Evolutionary conservation across 1,284 basidiomycete species (phyloP).

Genomic region (Ceratobasidium sp.): DNA sequence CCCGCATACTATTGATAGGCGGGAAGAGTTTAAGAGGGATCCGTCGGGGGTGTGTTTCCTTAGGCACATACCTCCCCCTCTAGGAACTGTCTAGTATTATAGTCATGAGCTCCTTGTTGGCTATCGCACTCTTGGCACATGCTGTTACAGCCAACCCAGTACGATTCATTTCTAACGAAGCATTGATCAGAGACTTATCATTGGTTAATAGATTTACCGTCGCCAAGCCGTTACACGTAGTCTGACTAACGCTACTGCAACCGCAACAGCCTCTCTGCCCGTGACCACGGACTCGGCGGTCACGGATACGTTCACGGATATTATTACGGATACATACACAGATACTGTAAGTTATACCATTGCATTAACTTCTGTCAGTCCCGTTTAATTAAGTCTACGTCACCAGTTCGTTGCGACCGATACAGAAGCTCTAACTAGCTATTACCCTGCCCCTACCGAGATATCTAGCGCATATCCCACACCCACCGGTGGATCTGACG

Average conservation of each 20-base stretch:
- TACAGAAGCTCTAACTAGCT: too few relatives aligned
- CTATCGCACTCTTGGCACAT: constrained; percentile 18
- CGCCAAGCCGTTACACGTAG: background rate
- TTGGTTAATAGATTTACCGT: background rate
- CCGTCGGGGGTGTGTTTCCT: background rate
- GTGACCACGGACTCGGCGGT: background rate
- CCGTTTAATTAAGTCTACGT: too few relatives aligned
- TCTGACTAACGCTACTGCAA: background rate
- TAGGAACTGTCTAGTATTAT: background rate
- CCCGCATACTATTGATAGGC: background rate
- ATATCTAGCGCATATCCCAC: background rate
- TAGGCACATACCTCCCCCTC: background rate
- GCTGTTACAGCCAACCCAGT: constrained; percentile 27
- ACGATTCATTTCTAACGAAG: background rate
- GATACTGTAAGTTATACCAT: background rate
- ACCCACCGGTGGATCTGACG: background rate
- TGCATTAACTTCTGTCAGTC: too few relatives aligned
- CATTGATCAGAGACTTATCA: background rate
- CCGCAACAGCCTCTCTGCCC: background rate
- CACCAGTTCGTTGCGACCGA: background rate
- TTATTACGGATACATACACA: background rate
- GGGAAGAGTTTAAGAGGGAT: background rate
- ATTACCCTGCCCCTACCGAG: background rate
- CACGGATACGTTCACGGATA: background rate
- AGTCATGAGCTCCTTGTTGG: constrained; percentile 24